Percentiles rank a stretch among this genome's conserved stretches.
Conservation (phyloP, 352 stramenopile genomes). For the Globisporangium rhizosaccharum region DNA sequence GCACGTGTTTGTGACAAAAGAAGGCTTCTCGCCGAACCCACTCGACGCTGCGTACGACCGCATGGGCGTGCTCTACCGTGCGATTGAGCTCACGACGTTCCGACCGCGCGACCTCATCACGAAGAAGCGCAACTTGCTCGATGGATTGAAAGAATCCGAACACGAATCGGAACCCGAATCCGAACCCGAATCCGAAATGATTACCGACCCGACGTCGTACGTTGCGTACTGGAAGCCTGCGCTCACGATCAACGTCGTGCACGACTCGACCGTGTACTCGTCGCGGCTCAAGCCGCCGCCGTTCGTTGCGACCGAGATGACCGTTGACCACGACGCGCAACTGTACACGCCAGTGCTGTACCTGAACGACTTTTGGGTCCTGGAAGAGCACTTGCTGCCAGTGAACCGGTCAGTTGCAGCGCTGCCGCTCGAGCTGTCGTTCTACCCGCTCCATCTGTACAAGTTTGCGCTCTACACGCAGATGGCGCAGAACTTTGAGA, state of each 20-base stretch:
- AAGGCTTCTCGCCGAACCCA: conserved; percentile 65
- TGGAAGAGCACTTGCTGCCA: conserved; percentile 79
- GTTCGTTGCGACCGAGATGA: conserved; percentile 59
- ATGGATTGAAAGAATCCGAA: conserved; percentile 1
- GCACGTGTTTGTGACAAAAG: conserved; percentile 82
- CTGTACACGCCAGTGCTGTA: conserved; percentile 90
- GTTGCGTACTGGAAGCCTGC: conserved; percentile 80
- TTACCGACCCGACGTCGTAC: conserved; percentile 35
- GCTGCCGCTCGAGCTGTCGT: conserved; percentile 81
- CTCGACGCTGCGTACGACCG: conserved; percentile 48
- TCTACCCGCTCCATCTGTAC: conserved; percentile 82
- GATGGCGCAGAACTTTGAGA: conserved; percentile 90
- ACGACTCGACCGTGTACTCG: conserved; percentile 69
- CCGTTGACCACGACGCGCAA: conserved; percentile 44
- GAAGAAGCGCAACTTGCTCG: conserved; percentile 77
- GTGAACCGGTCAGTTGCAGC: conserved; percentile 87
- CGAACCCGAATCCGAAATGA: conserved; percentile 4
- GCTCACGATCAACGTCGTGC: conserved; percentile 62
- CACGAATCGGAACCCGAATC: conserved; percentile 13
- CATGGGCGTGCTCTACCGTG: conserved; percentile 46
- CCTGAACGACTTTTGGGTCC: conserved; percentile 93
- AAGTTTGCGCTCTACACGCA: conserved; percentile 93
- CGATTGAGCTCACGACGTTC: conserved; percentile 70
- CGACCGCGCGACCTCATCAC: conserved; percentile 63
- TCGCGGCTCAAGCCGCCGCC: conserved; percentile 45